Evolutionary conservation across 345 rosid genomes (phyloP).

Genomic region (Euclidium syriacum): DNA sequence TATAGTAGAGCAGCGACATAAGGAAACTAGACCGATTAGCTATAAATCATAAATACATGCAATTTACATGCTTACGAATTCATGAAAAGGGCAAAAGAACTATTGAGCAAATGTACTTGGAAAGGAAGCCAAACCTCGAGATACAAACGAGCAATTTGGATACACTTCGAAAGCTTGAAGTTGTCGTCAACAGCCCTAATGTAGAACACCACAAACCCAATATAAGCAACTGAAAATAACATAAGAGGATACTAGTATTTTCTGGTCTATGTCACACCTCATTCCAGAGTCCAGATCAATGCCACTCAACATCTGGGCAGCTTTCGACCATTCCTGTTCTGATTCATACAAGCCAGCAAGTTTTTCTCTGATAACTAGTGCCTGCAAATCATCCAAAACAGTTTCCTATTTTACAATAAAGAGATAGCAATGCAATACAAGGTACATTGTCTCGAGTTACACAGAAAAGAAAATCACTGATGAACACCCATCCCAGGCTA

Average conservation of each 20-base stretch:
- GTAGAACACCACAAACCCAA: conserved; percentile 14
- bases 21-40: not conserved
- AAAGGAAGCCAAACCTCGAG: conserved; percentile 63
- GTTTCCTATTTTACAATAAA: not conserved
- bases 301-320: conserved; percentile 98
- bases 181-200: conserved; percentile 80
- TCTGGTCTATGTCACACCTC: conserved; percentile 51
- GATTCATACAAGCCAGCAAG: conserved; percentile 93
- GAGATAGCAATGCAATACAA: not conserved
- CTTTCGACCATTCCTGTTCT: conserved; percentile 91
- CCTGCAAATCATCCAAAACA: conserved; percentile 35
- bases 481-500: not conserved
- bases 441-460: conserved; percentile 17
- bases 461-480: not conserved
- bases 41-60: not conserved
- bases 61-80: not conserved
- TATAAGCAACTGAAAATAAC: not conserved
- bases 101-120: not conserved
- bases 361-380: conserved; percentile 84
- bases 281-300: conserved; percentile 93
- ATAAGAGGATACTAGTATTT: not conserved
- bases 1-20: not conserved
- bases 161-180: conserved; percentile 87
- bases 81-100: conserved; percentile 3
- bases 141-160: conserved; percentile 92